phyloP scores from a whole-genome alignment of 1,139 yeast genomes.

The Debaryomyces robertsiae region DNA sequence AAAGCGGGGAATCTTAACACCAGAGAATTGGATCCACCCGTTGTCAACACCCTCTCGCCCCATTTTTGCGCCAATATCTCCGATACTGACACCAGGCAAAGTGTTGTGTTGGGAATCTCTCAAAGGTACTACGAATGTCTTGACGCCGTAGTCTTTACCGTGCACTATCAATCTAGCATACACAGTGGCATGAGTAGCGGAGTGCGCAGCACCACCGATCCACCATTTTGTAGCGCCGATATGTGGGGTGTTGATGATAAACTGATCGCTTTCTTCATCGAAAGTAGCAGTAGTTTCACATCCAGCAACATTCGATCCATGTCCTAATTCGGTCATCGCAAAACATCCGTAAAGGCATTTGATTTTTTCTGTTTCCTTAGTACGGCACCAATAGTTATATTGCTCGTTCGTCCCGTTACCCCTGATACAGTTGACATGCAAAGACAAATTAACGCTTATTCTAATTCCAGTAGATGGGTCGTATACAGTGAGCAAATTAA shows the following conservation, averaged over 20 bases:
- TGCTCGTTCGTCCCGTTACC: conserved; percentile 68
- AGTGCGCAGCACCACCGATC: conserved; percentile 56
- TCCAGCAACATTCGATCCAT: conserved; percentile 51
- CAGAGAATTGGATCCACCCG: conserved; percentile 53
- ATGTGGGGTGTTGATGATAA: conserved; percentile 49
- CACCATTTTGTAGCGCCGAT: conserved; percentile 56
- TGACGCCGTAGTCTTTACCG: conserved; percentile 51
- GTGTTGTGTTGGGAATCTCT: conserved; percentile 48
- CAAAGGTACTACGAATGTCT: conserved; percentile 51
- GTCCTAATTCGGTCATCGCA: conserved; percentile 54
- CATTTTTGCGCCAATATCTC: conserved; percentile 54
- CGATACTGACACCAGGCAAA: conserved; percentile 47
- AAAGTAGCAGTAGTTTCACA: conserved; percentile 51
- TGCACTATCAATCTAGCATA: conserved; percentile 48
- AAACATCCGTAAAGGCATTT: conserved; percentile 49
- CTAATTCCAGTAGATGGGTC: conserved; percentile 61
- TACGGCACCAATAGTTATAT: conserved; percentile 42
- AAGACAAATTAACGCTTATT: conserved; percentile 66
- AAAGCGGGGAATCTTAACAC: conserved; percentile 47
- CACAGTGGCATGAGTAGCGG: conserved; percentile 46
- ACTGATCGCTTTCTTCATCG: conserved; percentile 43
- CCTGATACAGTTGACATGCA: conserved; percentile 67
- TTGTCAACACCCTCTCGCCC: conserved; percentile 54
- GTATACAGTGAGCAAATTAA: conserved; percentile 58
- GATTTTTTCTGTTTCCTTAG: conserved; percentile 38